phyloP scores from a whole-genome alignment of 2,329 filamentous ascomycete genomes.

The Pyrenochaeta sp. region DNA sequence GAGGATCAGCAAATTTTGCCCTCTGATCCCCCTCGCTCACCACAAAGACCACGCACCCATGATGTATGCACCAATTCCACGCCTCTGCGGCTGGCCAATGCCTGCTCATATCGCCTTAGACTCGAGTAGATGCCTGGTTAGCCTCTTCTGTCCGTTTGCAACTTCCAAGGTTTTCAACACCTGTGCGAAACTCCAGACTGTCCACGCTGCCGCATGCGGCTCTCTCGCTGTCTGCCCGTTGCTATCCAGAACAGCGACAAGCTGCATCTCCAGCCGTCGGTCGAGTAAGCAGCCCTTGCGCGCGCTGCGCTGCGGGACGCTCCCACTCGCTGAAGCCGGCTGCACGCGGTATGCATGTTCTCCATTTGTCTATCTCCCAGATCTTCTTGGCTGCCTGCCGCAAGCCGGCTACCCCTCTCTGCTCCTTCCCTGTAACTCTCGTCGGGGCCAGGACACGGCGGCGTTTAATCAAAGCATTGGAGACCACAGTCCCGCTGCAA shows the following conservation, averaged over 20 bases:
- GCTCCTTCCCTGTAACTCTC: conserved; percentile 12
- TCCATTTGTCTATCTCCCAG: conserved; percentile 18
- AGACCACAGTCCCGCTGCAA: conserved; percentile 3
- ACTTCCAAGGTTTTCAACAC: conserved; percentile 5
- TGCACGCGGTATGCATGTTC: conserved; percentile 28
- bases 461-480: conserved; percentile 15
- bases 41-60: conserved; percentile 2
- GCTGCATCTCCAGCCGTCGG: conserved; percentile 2
- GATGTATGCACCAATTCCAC: conserved; percentile 11
- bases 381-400: conserved; percentile 34
- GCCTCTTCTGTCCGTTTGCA: conserved; percentile 6
- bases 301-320: conserved; percentile 1
- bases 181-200: neutral
- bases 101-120: conserved; percentile 9
- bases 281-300: conserved; percentile 5
- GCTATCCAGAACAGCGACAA: conserved; percentile 7
- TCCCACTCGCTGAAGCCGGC: conserved; percentile 22
- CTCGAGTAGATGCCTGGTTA: conserved; percentile 7
- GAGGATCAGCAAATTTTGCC: conserved; percentile 10
- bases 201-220: conserved; percentile 8
- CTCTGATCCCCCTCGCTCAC: neutral
- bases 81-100: conserved; percentile 12
- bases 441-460: conserved; percentile 15
- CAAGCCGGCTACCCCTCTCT: conserved; percentile 26
- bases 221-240: conserved; percentile 13